Evolutionary conservation across 352 stramenopile genomes (phyloP), one percentile per base, ranked within the genome.

Genomic region (Phytophthora tubulina): DNA sequence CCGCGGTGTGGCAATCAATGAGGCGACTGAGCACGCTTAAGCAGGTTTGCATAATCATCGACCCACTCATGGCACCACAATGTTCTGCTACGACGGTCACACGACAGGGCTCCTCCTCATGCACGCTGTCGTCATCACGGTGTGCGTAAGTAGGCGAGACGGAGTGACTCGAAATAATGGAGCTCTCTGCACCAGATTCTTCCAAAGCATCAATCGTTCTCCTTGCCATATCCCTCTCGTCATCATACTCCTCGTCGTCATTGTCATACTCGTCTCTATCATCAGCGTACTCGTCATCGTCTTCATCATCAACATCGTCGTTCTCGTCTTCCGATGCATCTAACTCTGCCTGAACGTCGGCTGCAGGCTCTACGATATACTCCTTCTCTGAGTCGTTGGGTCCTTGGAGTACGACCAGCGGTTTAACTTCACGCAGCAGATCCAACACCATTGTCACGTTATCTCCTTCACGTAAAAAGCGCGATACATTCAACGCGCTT

Each of bases 41-140:
- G 45, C 89, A 96, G 6, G 89, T 95, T 59, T 96, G 89, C 80
- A 95, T 88, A 67, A 96, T 96, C 88, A 95, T 95, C 6, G 86
- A 93, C 9, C 83, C 77, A 63, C 88, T 94, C 85, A 95, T 95
- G 0, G 83, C 76, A 17, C 88, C 88, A 32, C 78, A 92, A 68
- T 94, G 86, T 56, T 95, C 88, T 11, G 85, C 82, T 38, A 93
- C 85, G 14, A 94, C 86, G 9, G 85, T 93, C 58, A 91, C 90
- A 17, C 83, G 85, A 50, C 67, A 84, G 6, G 71, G 59, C 61
- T 89, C 79, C 52, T 80, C 81, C 15, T 81, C 72, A 35, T 72
- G 62, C 14, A 70, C 21, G 15, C 72, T 81, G n/a, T 81, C 71
- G 30, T 81, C 70, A 17, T 79, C 74, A 17, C 57, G 61, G 36